These are phyloP conservation scores for Penicillium nordicum DNA, from an alignment of 2,329 filamentous ascomycete genomes.

Conservation along the genomic window DNA sequence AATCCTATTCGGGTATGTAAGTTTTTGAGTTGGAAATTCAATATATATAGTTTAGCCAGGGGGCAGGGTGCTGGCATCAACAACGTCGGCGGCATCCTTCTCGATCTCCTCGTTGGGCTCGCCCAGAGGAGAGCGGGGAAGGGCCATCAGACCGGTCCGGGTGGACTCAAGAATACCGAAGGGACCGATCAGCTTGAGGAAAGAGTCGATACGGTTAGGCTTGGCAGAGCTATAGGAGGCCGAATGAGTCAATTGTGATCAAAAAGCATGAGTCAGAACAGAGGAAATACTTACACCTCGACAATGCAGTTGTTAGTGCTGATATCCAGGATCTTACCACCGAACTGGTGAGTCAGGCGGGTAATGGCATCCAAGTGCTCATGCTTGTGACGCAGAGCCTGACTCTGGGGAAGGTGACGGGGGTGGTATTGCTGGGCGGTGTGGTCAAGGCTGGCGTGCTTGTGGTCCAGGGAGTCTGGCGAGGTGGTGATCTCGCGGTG, in stretches of 20 bases:
- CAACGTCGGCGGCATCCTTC: conserved; percentile 91
- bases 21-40: conserved; percentile 20
- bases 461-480: conserved; percentile 35
- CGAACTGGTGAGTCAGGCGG: conserved; percentile 94
- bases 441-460: conserved; percentile 12
- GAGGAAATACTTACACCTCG: conserved; percentile 69
- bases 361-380: conserved; percentile 96
- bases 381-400: conserved; percentile 93
- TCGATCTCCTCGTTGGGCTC: conserved; percentile 67
- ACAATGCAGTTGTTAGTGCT: conserved; percentile 99
- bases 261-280: background rate
- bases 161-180: conserved; percentile 97
- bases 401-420: conserved; percentile 75
- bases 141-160: conserved; percentile 91
- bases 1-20: conserved; percentile 23
- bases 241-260: conserved; percentile 2
- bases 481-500: conserved; percentile 80
- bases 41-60: conserved; percentile 62
- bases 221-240: conserved; percentile 70
- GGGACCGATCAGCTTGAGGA: conserved; percentile 89
- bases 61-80: conserved; percentile 89
- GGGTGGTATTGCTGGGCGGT: conserved; percentile 66
- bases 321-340: conserved; percentile 95
- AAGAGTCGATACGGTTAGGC: conserved; percentile 88
- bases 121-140: conserved; percentile 86